A percentile compares a stretch with the other conserved stretches of the same genome.
These are phyloP conservation scores for Poronia punctata DNA, from an alignment of 495 filamentous ascomycete genomes.

Conservation along the genomic window DNA sequence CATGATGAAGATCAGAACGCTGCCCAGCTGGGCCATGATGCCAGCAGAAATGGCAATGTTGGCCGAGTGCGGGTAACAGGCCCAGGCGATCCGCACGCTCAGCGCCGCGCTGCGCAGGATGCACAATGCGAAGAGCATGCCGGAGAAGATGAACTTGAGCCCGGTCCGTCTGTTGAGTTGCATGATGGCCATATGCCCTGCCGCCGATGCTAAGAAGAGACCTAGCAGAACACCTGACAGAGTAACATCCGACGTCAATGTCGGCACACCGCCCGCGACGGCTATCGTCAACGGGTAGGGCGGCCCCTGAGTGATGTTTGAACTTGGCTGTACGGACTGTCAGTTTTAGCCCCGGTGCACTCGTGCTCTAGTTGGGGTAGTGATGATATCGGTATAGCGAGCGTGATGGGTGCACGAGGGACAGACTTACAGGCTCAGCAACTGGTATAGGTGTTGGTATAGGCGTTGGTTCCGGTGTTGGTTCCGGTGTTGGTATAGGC, in stretches of 20 bases:
- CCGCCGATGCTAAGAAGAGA: constrained; percentile 54
- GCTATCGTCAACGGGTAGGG: constrained; percentile 36
- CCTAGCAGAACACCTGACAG: constrained; percentile 56
- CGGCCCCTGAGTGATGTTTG: constrained; percentile 18
- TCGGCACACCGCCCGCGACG: constrained; percentile 53
- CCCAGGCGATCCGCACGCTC: constrained; percentile 57
- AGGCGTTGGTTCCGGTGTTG: too few species aligned
- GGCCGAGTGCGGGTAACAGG: constrained; percentile 38
- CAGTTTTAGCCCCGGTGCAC: too few species aligned
- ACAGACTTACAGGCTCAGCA: too few species aligned
- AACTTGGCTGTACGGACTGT: too few species aligned
- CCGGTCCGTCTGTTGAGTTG: constrained; percentile 47
- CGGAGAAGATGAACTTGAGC: constrained; percentile 67
- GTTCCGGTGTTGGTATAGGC: too few species aligned
- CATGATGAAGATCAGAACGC: constrained; percentile 70
- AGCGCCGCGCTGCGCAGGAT: constrained; percentile 61
- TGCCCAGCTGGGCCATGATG: constrained; percentile 70
- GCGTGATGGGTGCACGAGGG: too few species aligned
- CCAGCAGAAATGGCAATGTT: constrained; percentile 60
- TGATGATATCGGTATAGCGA: too few species aligned
- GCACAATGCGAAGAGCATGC: constrained; percentile 70
- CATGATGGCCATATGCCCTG: constrained; percentile 59
- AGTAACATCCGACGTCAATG: constrained; percentile 52
- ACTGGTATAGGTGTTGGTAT: too few species aligned
- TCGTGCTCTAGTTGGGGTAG: too few species aligned